Evolutionary conservation across 1,284 basidiomycete genomes (phyloP), one percentile per base, ranked within the genome.

Genomic region (Ceratobasidium sp.): DNA sequence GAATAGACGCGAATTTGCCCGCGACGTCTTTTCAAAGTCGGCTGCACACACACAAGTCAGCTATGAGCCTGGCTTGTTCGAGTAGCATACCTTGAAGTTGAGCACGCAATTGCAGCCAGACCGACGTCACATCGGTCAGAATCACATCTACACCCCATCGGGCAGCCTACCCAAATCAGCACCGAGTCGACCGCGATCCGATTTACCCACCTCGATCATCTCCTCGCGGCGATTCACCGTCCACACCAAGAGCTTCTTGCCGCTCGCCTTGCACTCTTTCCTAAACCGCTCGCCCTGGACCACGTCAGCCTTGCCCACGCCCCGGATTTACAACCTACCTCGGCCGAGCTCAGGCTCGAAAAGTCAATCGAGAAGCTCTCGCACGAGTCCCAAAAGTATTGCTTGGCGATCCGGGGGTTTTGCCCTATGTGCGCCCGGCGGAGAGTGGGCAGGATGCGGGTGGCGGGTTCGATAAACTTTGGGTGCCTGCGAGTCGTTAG

Each of bases 161-260:
- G 20, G 91, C 90, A 71, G 93, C 94, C 89, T 91, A 72, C 7
- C 34, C 70, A 25, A 53, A 72, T 68, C 47, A 40, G 50, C 71
- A 54, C 71, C 65, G 35, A 35, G 65, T 29, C 47, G 57, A 27
- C 58, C 45, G 45, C 25, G 49, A 72, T 56, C 43, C 38, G n/a
- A 27, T 29, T 29, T 45, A 79, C 85, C 60, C 27, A 87, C 90
- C 85, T 98, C 93, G 82, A 96, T 91, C 96, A 99, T 98, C 77
- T 96, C 90, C 70, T 88, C 87, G 10, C 88, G 87, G 54, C 90
- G 85, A 77, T 98, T 99, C 32, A 98, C 96, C 0, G 96, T 99
- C 97, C 97, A 99, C 12, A 96, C 93, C 86, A 95, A 90, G 53
- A 98, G 75, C 75, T 86, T 86, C 85, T 99, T 99, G 25, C 91